Evolutionary conservation across 192 early-diverging fungal species (phyloP), one percentile per base, ranked within the genome.

Genomic region (Cladochytrium replicatum): DNA sequence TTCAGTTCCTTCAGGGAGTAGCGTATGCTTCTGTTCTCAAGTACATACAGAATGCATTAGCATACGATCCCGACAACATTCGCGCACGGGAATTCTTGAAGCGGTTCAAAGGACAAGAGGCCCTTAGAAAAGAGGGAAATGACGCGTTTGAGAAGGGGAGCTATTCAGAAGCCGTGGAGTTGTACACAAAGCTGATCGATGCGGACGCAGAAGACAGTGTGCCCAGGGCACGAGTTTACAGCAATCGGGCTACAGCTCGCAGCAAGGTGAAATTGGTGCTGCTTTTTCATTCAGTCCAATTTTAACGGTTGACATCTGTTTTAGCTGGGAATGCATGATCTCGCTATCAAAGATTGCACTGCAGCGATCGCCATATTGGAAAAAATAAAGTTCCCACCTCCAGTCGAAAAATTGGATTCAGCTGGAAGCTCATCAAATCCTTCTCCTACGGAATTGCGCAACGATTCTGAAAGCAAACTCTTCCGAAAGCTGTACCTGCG

Each of bases 401-500:
- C n/a, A n/a, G 4, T 32, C 23, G 21, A 17, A 6, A n/a, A 27
- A 22, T 55, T 37, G 52, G n/a, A 39, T 6, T 7, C 51, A 3
- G 30, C 34, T 17, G 3, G n/a, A n/a, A n/a, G n/a, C n/a, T n/a
- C 22, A 23, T 26, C 45, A 4, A 37, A 41, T 19, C 47, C 69
- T 4, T 54, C 72, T 13, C 19, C 47, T 34, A 48, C 43, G 28
- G 69, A 75, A 43, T 21, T 41, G n/a, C 15, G 32, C 25, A 53
- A 53, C 19, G 60, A 66, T 13, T 38, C 28, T 38, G 49, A 64
- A 67, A 72, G 41, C 47, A 67, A 42, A 29, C 64, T 80, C 22
- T 91, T 86, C 60, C 47, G 66, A 47, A 91, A 91, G 62, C 70
- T 87, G 24, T 74, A 84, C 49, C 78, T 84, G 29, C 72, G 87